phyloP scores from a whole-genome alignment of 176 grass and related monocot genomes.

The Saccharum officinarum region DNA sequence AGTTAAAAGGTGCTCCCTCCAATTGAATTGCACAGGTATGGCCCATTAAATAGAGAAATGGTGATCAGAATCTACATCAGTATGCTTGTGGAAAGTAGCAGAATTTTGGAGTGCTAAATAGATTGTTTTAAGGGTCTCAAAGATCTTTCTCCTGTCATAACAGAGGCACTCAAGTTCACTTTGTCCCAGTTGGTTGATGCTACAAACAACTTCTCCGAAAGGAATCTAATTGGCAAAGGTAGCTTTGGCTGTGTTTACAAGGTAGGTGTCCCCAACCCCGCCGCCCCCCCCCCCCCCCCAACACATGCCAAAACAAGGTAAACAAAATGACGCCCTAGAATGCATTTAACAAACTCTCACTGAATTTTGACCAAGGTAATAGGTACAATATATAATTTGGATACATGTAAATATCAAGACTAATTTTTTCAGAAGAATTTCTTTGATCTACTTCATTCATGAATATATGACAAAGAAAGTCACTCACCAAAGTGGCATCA shows the following conservation, averaged over 20 bases:
- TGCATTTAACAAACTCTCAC: neutral
- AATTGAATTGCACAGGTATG: conserved; percentile 1
- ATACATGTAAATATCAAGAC: neutral
- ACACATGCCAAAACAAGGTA: neutral
- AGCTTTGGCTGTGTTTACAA: conserved; percentile 35
- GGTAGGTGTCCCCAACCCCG: neutral
- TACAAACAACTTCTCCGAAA: conserved; percentile 27
- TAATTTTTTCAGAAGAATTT: neutral
- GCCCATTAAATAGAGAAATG: neutral
- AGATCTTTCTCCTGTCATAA: neutral
- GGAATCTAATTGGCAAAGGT: conserved; percentile 33
- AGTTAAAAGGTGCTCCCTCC: neutral
- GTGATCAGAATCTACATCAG: neutral
- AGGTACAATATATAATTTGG: neutral
- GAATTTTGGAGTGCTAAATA: neutral
- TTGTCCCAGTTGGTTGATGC: conserved; percentile 30
- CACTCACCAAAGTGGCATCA: neutral
- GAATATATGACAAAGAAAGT: neutral
- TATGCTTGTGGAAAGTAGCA: neutral
- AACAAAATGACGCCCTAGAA: neutral
- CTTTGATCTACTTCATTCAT: neutral
- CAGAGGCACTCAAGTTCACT: neutral
- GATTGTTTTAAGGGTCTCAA: neutral
- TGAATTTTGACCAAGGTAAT: neutral
- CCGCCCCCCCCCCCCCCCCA: neutral